Evolutionary conservation across 192 early-diverging fungal species (phyloP), one percentile per base, ranked within the genome.

Genomic region (Coemansia sp.): DNA sequence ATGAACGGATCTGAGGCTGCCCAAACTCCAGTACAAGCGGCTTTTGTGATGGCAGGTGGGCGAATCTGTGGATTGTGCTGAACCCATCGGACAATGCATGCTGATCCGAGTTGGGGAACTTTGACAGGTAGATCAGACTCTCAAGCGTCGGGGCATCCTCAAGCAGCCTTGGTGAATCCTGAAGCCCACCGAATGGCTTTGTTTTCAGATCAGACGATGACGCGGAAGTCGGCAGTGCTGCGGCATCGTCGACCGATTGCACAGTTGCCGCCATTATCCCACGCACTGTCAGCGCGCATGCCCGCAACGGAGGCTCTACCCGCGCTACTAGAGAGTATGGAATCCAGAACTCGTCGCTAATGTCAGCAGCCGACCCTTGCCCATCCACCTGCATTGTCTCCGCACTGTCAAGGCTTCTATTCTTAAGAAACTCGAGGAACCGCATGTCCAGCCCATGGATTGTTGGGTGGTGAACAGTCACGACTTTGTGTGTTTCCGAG

Each of bases 121-220:
- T 59, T 40, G 57, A 59, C 12, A 26, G n/a, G 22, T 41, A 65
- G 0, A 82, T 19, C 1, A 77, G 65, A 18, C 41, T 45, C 39
- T 82, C 80, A 4, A 82, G 65, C 1, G 80, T 82, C 15, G 80
- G 75, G 39, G 80, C 80, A 22, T 82, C 72, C 41, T 82, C 80
- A 2, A 82, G 63, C 21, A 82, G 63, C 13, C 80, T 59, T 12
- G 80, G 80, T 19, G 75, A 71, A 43, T 77, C 71, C 16, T 73
- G 67, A 1, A 45, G 37, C 7, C 21, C 40, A 11, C 56, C 41
- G 7, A 65, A 18, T 2, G 63, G 49, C 16, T 59, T 59, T 16
- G 37, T 4, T 3, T 37, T 41, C 18, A 59, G 9, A 26, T 19
- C 39, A 10, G 51, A 66, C 0, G 58, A 47, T 10, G 26, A 26